Base-by-base conservation (phyloP, 2,329 filamentous ascomycete genomes). In the Lachnum nothofagi region DNA sequence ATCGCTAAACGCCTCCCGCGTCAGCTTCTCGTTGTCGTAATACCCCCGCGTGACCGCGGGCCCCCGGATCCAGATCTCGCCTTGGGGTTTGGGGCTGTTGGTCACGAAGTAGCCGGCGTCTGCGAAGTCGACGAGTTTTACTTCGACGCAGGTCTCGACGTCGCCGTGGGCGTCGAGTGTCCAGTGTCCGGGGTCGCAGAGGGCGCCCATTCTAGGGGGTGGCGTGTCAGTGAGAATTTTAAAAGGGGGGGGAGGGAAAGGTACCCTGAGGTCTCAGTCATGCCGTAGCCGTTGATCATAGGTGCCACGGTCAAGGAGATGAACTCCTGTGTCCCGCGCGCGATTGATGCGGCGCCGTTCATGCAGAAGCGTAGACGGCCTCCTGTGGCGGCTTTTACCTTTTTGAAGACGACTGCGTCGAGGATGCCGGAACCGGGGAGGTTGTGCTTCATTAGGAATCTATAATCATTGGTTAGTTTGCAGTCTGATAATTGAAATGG, bases 281-380 rank as follows among this genome's bases (percentile, higher is more conserved):
- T 74, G 52, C 91, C 91, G 65, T 97, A 97, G 7, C 91, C 91
- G 55, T 77, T 80, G 59, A 97, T 82, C 90, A 97, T 95, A 22
- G 91, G 91, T 17, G 88, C 88, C 45, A 97, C 81, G 33, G 89
- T 85, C 69, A 95, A 78, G 40, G 89, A 95, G 64, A 96, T 78
- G 74, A 97, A 96, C 52, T 83, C 81, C 67, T 89, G 85, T 1
- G 91, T 97, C 42, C 88, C 85, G 64, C 85, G 83, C 17, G 91
- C 82, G 57, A 97, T 85, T 23, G 89, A 89, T 42, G 89, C 91
- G 57, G 90, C 91, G 47, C 91, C 91, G 67, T 94, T 96, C 82
- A 97, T 83, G 68, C 88, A 86, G 62, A 96, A 86, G 37, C 91
- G 84, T 46, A 97, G 78, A 41, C 81, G 80, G 45, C 90, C 91